Conservation (phyloP, 495 filamentous ascomycete species). For the Tuber umbilicatum region DNA sequence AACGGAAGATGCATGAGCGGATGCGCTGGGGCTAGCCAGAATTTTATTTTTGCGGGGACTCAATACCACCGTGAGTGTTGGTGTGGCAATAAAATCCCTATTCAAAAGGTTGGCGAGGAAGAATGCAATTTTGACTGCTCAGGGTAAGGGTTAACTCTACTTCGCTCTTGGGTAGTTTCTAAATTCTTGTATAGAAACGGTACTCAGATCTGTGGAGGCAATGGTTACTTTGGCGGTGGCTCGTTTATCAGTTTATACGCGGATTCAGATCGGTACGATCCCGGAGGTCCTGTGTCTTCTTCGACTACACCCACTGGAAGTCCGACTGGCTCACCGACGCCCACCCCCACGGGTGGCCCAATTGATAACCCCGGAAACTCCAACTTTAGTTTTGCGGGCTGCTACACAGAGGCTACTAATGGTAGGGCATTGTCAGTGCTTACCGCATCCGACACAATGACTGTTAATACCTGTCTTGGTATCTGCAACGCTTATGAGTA, state of each 20-base stretch:
- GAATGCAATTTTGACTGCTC: constrained; percentile 44
- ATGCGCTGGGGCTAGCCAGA: constrained; percentile 38
- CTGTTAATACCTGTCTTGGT: constrained; percentile 32
- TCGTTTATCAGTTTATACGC: constrained; percentile 44
- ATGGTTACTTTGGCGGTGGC: constrained; percentile 42
- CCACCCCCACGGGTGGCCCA: constrained; percentile 14
- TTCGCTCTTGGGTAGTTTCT: not conserved
- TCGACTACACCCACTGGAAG: constrained; percentile 7
- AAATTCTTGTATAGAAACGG: constrained; percentile 14
- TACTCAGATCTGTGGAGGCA: constrained; percentile 44
- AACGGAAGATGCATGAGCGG: constrained; percentile 46
- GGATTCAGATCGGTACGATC: constrained; percentile 24
- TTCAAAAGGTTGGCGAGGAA: constrained; percentile 39
- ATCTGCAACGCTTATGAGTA: constrained; percentile 39
- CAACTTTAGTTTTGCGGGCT: constrained; percentile 22
- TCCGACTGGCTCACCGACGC: constrained; percentile 8
- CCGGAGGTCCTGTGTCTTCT: constrained; percentile 12
- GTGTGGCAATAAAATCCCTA: constrained; percentile 44
- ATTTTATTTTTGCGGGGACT: constrained; percentile 48
- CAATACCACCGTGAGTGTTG: constrained; percentile 51
- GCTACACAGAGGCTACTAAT: constrained; percentile 40
- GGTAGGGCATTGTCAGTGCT: constrained; percentile 28
- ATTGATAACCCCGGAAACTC: constrained; percentile 20
- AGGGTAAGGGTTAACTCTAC: constrained; percentile 30
- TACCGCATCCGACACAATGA: constrained; percentile 7